These are phyloP conservation scores for Paramyrothecium roridum DNA, from an alignment of 2,329 filamentous ascomycete species.

Conservation along the genomic window DNA sequence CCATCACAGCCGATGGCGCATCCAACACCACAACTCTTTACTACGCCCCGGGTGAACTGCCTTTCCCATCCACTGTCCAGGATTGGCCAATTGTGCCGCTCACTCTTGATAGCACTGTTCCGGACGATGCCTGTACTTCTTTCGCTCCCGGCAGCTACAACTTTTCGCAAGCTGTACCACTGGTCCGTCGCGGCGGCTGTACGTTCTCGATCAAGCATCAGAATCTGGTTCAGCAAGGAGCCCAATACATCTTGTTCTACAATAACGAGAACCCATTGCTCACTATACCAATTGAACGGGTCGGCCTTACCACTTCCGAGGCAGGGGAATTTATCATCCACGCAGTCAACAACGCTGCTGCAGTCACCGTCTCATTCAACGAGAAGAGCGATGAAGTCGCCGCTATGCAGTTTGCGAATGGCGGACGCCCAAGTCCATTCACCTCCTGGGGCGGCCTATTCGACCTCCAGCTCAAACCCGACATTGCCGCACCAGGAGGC, in stretches of 20 bases:
- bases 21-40: background rate
- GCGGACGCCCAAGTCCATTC: slow-evolving; percentile 33
- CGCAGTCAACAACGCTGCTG: slow-evolving; percentile 16
- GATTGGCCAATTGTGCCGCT: too few species aligned
- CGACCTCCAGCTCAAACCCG: slow-evolving; percentile 39
- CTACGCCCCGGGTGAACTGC: slow-evolving; percentile 7
- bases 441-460: slow-evolving; percentile 40
- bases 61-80: too few species aligned
- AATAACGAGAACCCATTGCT: slow-evolving; percentile 15
- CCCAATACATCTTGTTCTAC: slow-evolving; percentile 24
- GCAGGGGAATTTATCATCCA: slow-evolving; percentile 21
- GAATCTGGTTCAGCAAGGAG: slow-evolving; percentile 20
- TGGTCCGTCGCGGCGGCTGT: slow-evolving; percentile 36
- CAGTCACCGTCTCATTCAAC: slow-evolving; percentile 24
- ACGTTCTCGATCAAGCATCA: slow-evolving; percentile 18
- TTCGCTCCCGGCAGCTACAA: slow-evolving; percentile 33
- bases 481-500: slow-evolving; percentile 39
- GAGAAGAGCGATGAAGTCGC: slow-evolving; percentile 15
- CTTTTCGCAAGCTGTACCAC: slow-evolving; percentile 35
- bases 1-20: slow-evolving; percentile 6
- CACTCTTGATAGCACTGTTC: background rate
- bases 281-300: slow-evolving; percentile 6
- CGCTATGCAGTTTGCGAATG: slow-evolving; percentile 17
- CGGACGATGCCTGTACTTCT: slow-evolving; percentile 33
- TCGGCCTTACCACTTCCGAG: slow-evolving; percentile 8